phyloP scores from a whole-genome alignment of 2,329 filamentous ascomycete genomes.

The Scortechinia acanthostroma region DNA sequence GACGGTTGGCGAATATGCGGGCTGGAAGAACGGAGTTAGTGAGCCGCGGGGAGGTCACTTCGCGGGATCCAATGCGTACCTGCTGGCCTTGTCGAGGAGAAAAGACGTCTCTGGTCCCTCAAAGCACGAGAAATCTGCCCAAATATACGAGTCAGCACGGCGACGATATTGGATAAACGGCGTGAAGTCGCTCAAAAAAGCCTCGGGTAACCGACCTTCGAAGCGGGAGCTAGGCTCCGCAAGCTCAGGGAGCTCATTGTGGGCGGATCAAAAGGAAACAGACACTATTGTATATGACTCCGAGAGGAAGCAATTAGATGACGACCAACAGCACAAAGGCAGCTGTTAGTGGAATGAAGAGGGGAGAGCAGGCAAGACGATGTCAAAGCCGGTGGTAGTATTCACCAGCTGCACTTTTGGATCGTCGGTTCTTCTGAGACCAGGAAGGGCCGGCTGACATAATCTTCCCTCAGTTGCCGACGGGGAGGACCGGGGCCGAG shows the following conservation, averaged over 20 bases:
- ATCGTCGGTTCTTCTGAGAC: not conserved
- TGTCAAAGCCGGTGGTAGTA: conserved; percentile 3
- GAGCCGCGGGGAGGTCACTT: not conserved
- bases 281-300: conserved; percentile 1
- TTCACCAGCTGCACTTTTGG: not conserved
- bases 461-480: not conserved
- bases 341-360: not conserved
- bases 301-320: not conserved
- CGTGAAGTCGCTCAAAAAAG: conserved; percentile 4
- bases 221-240: conserved; percentile 36
- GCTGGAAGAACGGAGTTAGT: conserved; percentile 19
- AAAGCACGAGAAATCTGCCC: conserved; percentile 37
- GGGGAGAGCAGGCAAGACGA: conserved; percentile 5
- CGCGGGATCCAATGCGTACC: conserved; percentile 22
- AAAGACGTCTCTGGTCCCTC: conserved; percentile 43
- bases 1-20: conserved; percentile 54
- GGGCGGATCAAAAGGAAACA: conserved; percentile 6
- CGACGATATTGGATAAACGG: conserved; percentile 4
- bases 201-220: conserved; percentile 26
- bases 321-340: not conserved
- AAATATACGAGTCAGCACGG: conserved; percentile 7
- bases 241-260: conserved; percentile 38
- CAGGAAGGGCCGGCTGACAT: not conserved
- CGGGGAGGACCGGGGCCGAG: conserved; percentile 1
- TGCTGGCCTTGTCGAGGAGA: conserved; percentile 53